A percentile compares a stretch with the other conserved stretches of the same genome.
Evolutionary conservation across 1,139 yeast species (phyloP).

Genomic region (Blastobotrys elegans): DNA sequence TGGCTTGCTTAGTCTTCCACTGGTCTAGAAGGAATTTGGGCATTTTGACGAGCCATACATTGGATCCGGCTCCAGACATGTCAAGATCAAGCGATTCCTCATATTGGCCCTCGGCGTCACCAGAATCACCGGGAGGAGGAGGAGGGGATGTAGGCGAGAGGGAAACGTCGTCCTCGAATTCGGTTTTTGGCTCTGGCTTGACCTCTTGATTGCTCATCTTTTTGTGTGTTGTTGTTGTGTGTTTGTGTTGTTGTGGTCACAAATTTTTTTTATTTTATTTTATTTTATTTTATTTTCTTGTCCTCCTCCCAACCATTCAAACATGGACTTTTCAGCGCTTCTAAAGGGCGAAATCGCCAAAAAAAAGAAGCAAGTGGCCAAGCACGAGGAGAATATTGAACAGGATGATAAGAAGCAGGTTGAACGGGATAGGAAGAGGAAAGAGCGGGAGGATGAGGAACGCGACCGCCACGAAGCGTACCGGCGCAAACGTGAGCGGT

Average conservation of each 20-base stretch:
- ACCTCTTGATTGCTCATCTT: background rate
- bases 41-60: slow-evolving; percentile 87
- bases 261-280: background rate
- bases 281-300: too few species aligned
- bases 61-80: slow-evolving; percentile 36
- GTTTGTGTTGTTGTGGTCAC: background rate
- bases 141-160: slow-evolving; percentile 33
- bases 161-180: slow-evolving; percentile 36
- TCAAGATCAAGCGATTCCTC: slow-evolving; percentile 42
- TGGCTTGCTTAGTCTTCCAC: slow-evolving; percentile 63
- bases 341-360: slow-evolving; percentile 32
- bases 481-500: slow-evolving; percentile 22
- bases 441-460: slow-evolving; percentile 24
- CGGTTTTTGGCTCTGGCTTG: slow-evolving; percentile 1
- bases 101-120: slow-evolving; percentile 34
- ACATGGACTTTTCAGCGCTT: slow-evolving; percentile 33
- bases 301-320: slow-evolving; percentile 3
- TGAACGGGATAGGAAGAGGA: slow-evolving; percentile 22
- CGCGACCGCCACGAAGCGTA: slow-evolving; percentile 26
- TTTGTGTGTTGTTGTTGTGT: background rate
- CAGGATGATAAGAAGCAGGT: slow-evolving; percentile 28
- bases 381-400: slow-evolving; percentile 24
- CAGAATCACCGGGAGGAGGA: slow-evolving; percentile 7
- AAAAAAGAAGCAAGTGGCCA: slow-evolving; percentile 26
- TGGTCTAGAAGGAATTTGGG: slow-evolving; percentile 81